Conservation (phyloP, 805 yeast genomes). For the Hanseniaspora guilliermondii region DNA sequence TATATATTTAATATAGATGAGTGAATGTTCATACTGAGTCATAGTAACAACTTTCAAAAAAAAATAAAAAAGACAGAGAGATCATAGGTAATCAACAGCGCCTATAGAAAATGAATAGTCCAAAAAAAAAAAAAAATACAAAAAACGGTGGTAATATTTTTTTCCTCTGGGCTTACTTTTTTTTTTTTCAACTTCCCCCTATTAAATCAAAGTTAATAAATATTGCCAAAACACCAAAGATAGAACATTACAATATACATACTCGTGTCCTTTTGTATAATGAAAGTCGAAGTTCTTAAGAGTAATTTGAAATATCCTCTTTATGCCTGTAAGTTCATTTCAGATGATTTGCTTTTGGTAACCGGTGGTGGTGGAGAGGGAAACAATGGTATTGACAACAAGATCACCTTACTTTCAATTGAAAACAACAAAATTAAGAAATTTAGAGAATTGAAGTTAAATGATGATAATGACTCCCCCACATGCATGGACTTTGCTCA, state of each 20-base stretch:
- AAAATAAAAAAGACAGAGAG: no score
- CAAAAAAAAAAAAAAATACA: no score
- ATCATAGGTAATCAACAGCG: no score
- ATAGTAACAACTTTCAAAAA: no score
- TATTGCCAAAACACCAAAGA: neutral
- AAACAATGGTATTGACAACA: slow-evolving; percentile 75
- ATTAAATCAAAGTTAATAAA: neutral
- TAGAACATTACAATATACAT: neutral
- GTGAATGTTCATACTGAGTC: no score
- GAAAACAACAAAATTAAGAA: slow-evolving; percentile 38
- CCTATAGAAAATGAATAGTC: no score
- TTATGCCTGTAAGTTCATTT: slow-evolving; percentile 61
- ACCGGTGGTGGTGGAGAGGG: slow-evolving; percentile 98
- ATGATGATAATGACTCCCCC: slow-evolving; percentile 72
- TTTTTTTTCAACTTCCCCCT: neutral
- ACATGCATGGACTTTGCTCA: slow-evolving; percentile 51
- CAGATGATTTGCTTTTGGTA: slow-evolving; percentile 48
- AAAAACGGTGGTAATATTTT: no score
- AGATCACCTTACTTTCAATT: slow-evolving; percentile 52
- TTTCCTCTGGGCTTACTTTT: no score
- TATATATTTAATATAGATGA: no score
- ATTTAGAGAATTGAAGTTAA: slow-evolving; percentile 49
- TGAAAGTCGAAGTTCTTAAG: slow-evolving; percentile 21
- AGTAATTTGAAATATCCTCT: slow-evolving; percentile 57
- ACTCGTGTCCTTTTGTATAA: slow-evolving; percentile 1